Conservation (phyloP, 164 flowering plant genomes). For the Tetrastigma voinierianum region DNA sequence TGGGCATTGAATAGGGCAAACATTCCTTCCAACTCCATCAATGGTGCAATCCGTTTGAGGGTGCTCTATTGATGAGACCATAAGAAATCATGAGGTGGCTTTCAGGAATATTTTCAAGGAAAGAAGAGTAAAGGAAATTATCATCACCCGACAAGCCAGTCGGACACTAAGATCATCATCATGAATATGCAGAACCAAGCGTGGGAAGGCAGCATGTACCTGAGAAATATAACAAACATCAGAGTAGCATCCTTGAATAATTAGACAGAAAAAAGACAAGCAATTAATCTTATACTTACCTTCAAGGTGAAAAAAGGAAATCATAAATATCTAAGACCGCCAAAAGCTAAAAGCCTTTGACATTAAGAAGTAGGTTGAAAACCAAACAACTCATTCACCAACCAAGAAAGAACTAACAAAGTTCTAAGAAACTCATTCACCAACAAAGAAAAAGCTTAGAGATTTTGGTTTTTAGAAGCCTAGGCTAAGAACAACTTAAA, state of each 20-base stretch:
- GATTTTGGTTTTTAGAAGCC: too few relatives aligned
- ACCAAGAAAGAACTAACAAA: too few relatives aligned
- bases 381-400: too few relatives aligned
- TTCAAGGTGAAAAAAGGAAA: not conserved
- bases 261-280: not conserved
- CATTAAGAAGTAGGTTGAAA: too few relatives aligned
- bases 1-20: constrained; percentile 45
- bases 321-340: not conserved
- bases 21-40: constrained; percentile 56
- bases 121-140: not conserved
- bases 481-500: too few relatives aligned
- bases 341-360: too few relatives aligned
- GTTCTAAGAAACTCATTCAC: too few relatives aligned
- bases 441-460: too few relatives aligned
- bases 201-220: constrained; percentile 82
- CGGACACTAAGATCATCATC: constrained; percentile 77
- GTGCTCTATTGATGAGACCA: constrained; percentile 46
- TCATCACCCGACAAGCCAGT: constrained; percentile 82
- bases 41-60: constrained; percentile 46
- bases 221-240: constrained; percentile 20
- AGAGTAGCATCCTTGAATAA: not conserved
- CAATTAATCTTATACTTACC: too few relatives aligned
- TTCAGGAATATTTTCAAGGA: not conserved
- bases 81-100: not conserved
- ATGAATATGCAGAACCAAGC: constrained; percentile 77